Conservation (phyloP, 2,329 filamentous ascomycete genomes). For the Nemania bipapillata region DNA sequence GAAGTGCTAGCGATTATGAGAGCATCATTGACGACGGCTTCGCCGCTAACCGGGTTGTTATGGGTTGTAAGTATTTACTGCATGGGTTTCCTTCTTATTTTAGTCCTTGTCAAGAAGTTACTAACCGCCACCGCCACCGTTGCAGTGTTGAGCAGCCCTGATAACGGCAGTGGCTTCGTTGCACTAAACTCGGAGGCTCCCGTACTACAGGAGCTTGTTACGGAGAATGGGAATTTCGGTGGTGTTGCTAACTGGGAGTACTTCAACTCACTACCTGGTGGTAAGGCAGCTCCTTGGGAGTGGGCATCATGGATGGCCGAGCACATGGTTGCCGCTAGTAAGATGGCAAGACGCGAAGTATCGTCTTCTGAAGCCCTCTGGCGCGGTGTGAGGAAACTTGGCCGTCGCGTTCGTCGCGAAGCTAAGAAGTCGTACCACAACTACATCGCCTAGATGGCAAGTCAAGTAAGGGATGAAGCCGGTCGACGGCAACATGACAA, state of each 20-base stretch:
- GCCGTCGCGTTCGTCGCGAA: slow-evolving; percentile 43
- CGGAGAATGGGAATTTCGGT: slow-evolving; percentile 74
- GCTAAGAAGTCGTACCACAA: slow-evolving; percentile 46
- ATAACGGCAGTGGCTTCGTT: slow-evolving; percentile 72
- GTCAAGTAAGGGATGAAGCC: slow-evolving; percentile 23
- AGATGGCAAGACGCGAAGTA: slow-evolving; percentile 42
- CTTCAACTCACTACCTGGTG: slow-evolving; percentile 81
- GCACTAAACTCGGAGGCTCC: slow-evolving; percentile 59
- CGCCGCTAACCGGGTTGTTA: slow-evolving; percentile 76
- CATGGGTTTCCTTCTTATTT: not conserved
- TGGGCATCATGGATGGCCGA: slow-evolving; percentile 68
- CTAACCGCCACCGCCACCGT: slow-evolving; percentile 20
- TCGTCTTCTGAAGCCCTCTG: slow-evolving; percentile 44
- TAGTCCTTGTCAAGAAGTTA: not conserved
- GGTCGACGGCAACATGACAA: not conserved
- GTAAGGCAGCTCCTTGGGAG: slow-evolving; percentile 72
- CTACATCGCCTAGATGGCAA: slow-evolving; percentile 45
- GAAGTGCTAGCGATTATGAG: slow-evolving; percentile 61
- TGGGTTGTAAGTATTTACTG: slow-evolving; percentile 62
- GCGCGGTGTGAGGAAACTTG: slow-evolving; percentile 44
- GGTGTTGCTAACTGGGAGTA: slow-evolving; percentile 97
- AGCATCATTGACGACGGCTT: slow-evolving; percentile 71
- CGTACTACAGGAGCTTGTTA: slow-evolving; percentile 57
- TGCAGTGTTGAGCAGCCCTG: slow-evolving; percentile 76
- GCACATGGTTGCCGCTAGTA: slow-evolving; percentile 40